Conservation (phyloP, 495 filamentous ascomycete genomes). For the Annulohypoxylon bovei region DNA sequence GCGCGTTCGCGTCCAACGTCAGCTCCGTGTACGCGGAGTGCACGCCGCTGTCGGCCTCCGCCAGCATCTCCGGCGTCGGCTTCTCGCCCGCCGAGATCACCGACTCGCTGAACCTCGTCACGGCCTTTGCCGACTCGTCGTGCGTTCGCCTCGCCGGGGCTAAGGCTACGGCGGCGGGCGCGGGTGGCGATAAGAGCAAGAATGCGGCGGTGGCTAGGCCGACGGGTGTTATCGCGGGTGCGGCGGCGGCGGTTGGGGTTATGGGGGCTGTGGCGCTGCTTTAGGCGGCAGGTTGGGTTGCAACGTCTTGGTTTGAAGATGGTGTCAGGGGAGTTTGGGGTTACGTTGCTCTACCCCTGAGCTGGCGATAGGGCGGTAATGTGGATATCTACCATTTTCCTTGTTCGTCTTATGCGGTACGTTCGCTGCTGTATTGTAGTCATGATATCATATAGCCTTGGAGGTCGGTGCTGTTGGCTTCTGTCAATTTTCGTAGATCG, state of each 20-base stretch:
- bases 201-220: slow-evolving; percentile 15
- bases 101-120: not conserved
- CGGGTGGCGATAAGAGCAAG: not conserved
- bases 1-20: slow-evolving; percentile 14
- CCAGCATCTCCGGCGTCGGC: not conserved
- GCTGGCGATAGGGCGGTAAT: not conserved
- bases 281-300: slow-evolving; percentile 2
- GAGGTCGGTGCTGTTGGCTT: slow-evolving; percentile 3
- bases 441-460: not conserved
- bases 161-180: not conserved
- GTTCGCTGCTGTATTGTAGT: not conserved
- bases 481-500: not conserved
- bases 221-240: slow-evolving; percentile 19
- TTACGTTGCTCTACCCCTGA: too few species aligned
- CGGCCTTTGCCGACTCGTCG: not conserved
- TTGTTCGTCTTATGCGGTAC: not conserved
- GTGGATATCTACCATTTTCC: not conserved
- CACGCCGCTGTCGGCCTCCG: not conserved
- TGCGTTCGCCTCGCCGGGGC: not conserved
- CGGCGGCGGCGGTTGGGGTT: slow-evolving; percentile 26
- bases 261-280: slow-evolving; percentile 29
- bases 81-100: not conserved
- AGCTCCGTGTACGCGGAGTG: slow-evolving; percentile 10
- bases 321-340: too few species aligned
- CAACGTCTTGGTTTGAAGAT: not conserved